These are phyloP conservation scores for Parietichytrium sp. DNA, from an alignment of 108 stramenopile species.

Conservation along the genomic window DNA sequence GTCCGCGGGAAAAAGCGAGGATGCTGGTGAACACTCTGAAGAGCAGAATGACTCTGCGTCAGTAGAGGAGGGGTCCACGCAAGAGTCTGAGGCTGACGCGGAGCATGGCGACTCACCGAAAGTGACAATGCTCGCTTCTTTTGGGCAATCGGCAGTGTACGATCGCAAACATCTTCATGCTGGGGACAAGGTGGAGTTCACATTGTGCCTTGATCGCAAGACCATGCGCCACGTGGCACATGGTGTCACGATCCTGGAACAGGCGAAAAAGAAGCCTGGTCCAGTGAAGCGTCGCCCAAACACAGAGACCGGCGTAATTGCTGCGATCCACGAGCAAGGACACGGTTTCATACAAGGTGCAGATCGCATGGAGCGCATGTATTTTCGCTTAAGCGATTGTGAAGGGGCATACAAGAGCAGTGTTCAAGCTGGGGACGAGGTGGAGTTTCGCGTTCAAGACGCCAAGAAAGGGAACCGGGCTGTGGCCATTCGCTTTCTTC, in stretches of 20 bases:
- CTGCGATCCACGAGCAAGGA: background rate
- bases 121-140: background rate
- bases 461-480: background rate
- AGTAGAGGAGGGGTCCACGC: background rate
- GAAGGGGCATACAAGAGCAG: background rate
- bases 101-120: background rate
- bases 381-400: slow-evolving; percentile 9
- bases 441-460: background rate
- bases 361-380: slow-evolving; percentile 1
- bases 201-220: background rate
- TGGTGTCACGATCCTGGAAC: background rate
- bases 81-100: background rate
- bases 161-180: background rate
- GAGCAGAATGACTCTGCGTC: background rate
- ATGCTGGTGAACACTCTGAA: background rate
- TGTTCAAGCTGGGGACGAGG: slow-evolving; percentile 5
- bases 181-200: slow-evolving; percentile 25
- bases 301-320: background rate
- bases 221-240: slow-evolving; percentile 22
- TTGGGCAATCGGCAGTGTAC: background rate
- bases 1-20: background rate
- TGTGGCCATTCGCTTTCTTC: background rate
- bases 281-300: background rate
- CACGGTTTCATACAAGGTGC: slow-evolving; percentile 11
- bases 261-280: background rate